These are phyloP conservation scores for Raddia guianensis DNA, from an alignment of 176 grass and related monocot genomes.

Conservation along the genomic window DNA sequence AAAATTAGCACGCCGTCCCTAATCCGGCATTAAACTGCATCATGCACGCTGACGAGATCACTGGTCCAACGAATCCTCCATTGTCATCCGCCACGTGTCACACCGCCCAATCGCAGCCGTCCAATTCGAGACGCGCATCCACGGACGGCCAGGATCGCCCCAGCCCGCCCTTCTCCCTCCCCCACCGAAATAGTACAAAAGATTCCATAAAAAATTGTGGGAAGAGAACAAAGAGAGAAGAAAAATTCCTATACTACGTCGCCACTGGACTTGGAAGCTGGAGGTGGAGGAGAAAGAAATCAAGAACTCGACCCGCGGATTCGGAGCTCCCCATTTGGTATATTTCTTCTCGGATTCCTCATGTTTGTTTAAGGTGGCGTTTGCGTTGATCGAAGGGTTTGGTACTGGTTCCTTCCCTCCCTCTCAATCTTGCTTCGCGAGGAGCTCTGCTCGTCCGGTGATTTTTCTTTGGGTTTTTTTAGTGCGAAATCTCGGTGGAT, in stretches of 20 bases:
- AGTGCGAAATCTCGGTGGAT: slow-evolving; percentile 20
- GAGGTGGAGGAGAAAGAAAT: background rate
- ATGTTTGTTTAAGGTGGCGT: background rate
- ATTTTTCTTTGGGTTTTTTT: slow-evolving; percentile 30
- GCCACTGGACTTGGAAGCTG: slow-evolving; percentile 21
- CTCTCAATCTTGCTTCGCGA: slow-evolving; percentile 41
- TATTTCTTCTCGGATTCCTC: slow-evolving; percentile 3
- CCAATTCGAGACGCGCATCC: background rate
- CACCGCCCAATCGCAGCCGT: background rate
- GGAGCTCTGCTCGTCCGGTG: background rate
- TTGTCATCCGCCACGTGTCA: background rate
- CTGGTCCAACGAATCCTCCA: slow-evolving; percentile 4
- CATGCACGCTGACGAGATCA: background rate
- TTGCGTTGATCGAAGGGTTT: slow-evolving; percentile 48
- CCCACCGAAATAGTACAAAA: background rate
- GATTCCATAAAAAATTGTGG: background rate
- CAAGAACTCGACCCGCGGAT: slow-evolving; percentile 37
- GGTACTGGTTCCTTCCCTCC: slow-evolving; percentile 45
- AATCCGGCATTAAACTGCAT: slow-evolving; percentile 2
- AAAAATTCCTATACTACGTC: background rate
- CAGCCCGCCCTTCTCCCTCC: background rate
- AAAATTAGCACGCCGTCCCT: background rate
- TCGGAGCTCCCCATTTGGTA: slow-evolving; percentile 20
- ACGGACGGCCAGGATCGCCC: background rate
- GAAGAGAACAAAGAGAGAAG: background rate